A percentile compares a stretch with the other conserved stretches of the same genome.
Evolutionary conservation across 192 early-diverging fungal species (phyloP).

Genomic region (Backusella liffmaniae): DNA sequence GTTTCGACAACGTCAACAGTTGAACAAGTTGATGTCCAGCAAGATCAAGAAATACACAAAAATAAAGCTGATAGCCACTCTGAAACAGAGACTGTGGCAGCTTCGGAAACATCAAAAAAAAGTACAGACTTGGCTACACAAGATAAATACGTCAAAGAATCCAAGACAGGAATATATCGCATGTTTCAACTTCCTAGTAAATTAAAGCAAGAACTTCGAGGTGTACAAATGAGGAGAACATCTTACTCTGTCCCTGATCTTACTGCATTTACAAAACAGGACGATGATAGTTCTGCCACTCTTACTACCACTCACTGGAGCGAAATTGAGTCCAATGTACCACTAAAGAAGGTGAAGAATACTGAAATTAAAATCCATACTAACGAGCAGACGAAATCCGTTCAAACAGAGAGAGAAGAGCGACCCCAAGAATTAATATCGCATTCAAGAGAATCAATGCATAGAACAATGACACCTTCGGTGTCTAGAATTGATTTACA

Average conservation of each 20-base stretch:
- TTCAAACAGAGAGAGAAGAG: not conserved
- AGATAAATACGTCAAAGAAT: not conserved
- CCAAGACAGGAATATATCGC: not conserved
- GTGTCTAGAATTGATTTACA: not conserved
- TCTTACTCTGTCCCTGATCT: constrained; percentile 24
- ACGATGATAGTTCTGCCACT: not conserved
- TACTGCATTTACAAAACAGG: not conserved
- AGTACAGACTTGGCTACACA: not conserved
- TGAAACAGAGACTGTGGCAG: not conserved
- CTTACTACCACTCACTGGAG: not conserved
- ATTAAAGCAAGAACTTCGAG: constrained; percentile 12
- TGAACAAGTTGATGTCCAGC: not conserved
- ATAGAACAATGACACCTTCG: not conserved
- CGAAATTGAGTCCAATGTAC: not conserved
- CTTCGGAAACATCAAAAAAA: not conserved
- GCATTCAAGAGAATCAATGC: not conserved
- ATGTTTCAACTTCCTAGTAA: constrained; percentile 5
- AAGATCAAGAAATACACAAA: not conserved
- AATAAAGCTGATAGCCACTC: not conserved
- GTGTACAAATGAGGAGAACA: constrained; percentile 3
- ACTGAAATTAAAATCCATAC: not conserved
- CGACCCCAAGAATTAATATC: not conserved
- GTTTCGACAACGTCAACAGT: not conserved
- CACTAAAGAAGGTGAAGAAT: not conserved
- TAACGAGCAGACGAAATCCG: not conserved